phyloP scores from a whole-genome alignment of 2,329 filamentous ascomycete genomes.

The Cladosporium halotolerans region DNA sequence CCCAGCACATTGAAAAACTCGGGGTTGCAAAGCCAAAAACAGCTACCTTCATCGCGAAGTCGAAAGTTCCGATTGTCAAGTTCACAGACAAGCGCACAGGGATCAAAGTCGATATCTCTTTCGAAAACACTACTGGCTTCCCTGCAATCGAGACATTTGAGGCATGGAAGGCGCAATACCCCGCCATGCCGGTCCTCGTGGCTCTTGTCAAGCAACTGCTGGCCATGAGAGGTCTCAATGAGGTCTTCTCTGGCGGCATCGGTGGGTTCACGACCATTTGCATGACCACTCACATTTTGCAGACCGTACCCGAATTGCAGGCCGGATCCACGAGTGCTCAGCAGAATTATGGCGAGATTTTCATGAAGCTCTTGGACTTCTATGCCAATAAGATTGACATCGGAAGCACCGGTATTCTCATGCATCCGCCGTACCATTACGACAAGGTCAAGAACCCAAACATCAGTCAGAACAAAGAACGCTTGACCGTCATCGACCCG shows the following conservation, averaged over 20 bases:
- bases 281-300: slow-evolving; percentile 81
- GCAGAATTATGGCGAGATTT: slow-evolving; percentile 68
- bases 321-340: slow-evolving; percentile 50
- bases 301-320: slow-evolving; percentile 63
- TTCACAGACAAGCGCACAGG: slow-evolving; percentile 73
- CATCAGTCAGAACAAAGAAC: slow-evolving; percentile 40
- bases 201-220: slow-evolving; percentile 89
- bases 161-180: slow-evolving; percentile 71
- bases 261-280: slow-evolving; percentile 94
- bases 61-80: slow-evolving; percentile 88
- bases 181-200: slow-evolving; percentile 79
- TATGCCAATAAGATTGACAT: slow-evolving; percentile 81
- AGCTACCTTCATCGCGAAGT: slow-evolving; percentile 33
- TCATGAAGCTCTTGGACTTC: slow-evolving; percentile 82
- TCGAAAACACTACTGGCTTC: slow-evolving; percentile 83
- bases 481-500: slow-evolving; percentile 85
- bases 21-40: slow-evolving; percentile 53
- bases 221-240: slow-evolving; percentile 81
- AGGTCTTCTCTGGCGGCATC: slow-evolving; percentile 83
- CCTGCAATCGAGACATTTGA: slow-evolving; percentile 74
- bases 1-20: slow-evolving; percentile 50
- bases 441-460: slow-evolving; percentile 59
- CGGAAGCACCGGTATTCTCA: slow-evolving; percentile 61
- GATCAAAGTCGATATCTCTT: slow-evolving; percentile 85
- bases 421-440: slow-evolving; percentile 69